Evolutionary conservation across 208 protist species (phyloP), one percentile per base, ranked within the genome.

Genomic region (Porcisia hertigi): DNA sequence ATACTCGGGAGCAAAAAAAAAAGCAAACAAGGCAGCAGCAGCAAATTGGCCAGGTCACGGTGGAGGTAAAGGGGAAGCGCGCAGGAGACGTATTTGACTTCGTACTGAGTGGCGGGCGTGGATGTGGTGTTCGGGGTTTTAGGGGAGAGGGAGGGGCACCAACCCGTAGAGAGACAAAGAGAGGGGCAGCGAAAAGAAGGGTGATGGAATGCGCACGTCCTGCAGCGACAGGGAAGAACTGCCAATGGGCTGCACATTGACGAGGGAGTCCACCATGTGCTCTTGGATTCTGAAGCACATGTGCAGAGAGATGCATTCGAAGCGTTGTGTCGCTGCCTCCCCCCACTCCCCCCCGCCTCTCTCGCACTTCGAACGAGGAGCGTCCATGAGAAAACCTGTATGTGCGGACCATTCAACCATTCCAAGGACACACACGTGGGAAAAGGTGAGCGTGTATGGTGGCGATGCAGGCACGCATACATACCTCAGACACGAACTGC

Each of bases 141-240:
- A 12, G 11, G 47, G 47, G 47, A 12, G 47, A 52, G 30, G 30
- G 30, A 30, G 30, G 30, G 36, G 55, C 1, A 36, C 49, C 20
- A 79, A 62, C 49, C 30, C 41, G 41, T 7, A 49, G 39, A 49
- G 62, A 49, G 16, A 39, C 6, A 25, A 49, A 62, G 52, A 79
- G 60, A 59, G 67, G 52, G 25, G 60, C 20, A 76, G 62, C 30
- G 65, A 12, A 43, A 0, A 36, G 54, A 63, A 45, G 23, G 45
- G 59, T 53, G 30, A 43, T 53, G 69, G 59, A 47, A 78, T 45
- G 65, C 53, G 75, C 55, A 58, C 7, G 39, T 11, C 2, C 6
- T 43, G 59, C 30, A 20, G 62, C 11, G 34, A 5, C 9, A 9
- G 62, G 4, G 16, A 45, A 45, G 36, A 47, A 34, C 23, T 30